Percentiles rank a stretch among this genome's conserved stretches.
These are phyloP conservation scores for Calonectria pseudoturangicola DNA, from an alignment of 2,329 filamentous ascomycete genomes.

Conservation along the genomic window DNA sequence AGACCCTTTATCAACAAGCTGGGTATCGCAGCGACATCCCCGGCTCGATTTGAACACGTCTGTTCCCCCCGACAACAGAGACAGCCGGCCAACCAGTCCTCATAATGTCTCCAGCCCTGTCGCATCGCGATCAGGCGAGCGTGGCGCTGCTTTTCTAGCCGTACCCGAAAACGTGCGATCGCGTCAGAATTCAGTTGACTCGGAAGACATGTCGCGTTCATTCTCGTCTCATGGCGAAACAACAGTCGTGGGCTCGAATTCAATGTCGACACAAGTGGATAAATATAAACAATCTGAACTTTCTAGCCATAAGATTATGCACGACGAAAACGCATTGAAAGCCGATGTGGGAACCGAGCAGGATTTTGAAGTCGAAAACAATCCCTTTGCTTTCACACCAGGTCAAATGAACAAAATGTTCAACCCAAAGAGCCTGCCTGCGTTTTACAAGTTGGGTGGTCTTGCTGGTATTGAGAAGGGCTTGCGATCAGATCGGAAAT, in stretches of 20 bases:
- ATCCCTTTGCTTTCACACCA: conserved; percentile 89
- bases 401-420: conserved; percentile 91
- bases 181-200: conserved; percentile 82
- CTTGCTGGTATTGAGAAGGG: conserved; percentile 86
- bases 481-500: conserved; percentile 80
- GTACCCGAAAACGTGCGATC: conserved; percentile 77
- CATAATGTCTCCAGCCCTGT: conserved; percentile 81
- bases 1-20: conserved; percentile 56
- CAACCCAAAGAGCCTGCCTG: conserved; percentile 90
- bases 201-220: conserved; percentile 76
- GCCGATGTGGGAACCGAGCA: conserved; percentile 85
- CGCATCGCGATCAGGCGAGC: conserved; percentile 66
- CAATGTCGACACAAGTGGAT: conserved; percentile 62
- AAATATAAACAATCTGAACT: conserved; percentile 61
- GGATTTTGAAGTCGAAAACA: conserved; percentile 85
- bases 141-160: conserved; percentile 74
- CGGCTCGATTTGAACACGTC: conserved; percentile 69
- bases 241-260: conserved; percentile 70
- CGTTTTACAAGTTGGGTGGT: conserved; percentile 88
- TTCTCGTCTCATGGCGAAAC: conserved; percentile 78
- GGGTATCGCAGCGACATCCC: conserved; percentile 49
- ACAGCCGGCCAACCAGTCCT: conserved; percentile 81
- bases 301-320: conserved; percentile 74
- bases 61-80: conserved; percentile 79
- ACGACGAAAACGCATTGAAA: conserved; percentile 80